These are phyloP conservation scores for Eucalyptus albens DNA, from an alignment of 345 rosid species.

Conservation along the genomic window DNA sequence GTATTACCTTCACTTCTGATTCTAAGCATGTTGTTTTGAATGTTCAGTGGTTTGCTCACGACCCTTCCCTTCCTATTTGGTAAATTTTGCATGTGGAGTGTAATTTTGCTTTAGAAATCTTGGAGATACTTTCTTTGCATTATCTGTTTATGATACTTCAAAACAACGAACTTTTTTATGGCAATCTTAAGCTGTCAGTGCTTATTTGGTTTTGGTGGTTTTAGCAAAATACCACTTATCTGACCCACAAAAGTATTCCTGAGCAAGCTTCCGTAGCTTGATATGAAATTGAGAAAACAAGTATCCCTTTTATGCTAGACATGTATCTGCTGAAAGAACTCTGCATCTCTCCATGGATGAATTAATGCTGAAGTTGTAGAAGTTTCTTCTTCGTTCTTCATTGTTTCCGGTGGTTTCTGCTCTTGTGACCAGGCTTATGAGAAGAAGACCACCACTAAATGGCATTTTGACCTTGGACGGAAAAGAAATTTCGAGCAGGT, in stretches of 20 bases:
- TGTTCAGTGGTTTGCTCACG: neutral
- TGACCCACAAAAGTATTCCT: neutral
- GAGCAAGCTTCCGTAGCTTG: neutral
- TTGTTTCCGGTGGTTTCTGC: neutral
- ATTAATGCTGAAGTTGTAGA: neutral
- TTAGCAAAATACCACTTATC: neutral
- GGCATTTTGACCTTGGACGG: constrained; percentile 93
- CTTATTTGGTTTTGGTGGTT: neutral
- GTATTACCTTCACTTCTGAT: constrained; percentile 11
- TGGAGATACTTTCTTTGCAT: neutral
- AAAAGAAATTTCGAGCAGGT: constrained; percentile 93
- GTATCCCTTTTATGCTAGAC: neutral
- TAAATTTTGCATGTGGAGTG: neutral
- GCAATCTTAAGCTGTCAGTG: neutral
- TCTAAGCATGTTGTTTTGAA: neutral
- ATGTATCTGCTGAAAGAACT: neutral
- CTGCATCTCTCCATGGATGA: neutral
- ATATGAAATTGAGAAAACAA: neutral
- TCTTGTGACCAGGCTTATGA: constrained; percentile 74
- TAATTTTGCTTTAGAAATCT: neutral
- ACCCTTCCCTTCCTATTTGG: neutral
- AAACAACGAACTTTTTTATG: neutral
- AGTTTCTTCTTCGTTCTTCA: neutral
- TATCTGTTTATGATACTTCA: neutral
- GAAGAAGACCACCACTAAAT: constrained; percentile 78